Conservation (phyloP, 345 rosid genomes). For the Mangifera indica region DNA sequence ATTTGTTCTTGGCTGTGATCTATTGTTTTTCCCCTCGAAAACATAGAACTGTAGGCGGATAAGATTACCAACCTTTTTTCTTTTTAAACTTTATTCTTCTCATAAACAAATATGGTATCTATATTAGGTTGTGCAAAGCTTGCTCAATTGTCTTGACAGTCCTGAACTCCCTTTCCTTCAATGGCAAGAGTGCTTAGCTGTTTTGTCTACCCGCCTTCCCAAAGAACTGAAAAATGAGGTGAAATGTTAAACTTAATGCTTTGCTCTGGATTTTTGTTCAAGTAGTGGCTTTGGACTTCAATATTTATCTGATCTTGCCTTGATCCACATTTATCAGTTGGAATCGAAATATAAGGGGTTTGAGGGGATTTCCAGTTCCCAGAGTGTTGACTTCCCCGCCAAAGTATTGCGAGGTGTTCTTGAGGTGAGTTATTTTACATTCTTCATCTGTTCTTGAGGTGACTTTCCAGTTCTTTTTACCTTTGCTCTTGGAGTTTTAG, state of each 20-base stretch:
- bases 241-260: constrained; percentile 13
- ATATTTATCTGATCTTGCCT: constrained; percentile 22
- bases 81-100: constrained; percentile 10
- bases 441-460: not conserved
- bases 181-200: constrained; percentile 97
- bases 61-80: not conserved
- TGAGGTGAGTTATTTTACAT: constrained; percentile 56
- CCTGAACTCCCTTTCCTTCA: constrained; percentile 99
- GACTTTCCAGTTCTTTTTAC: not conserved
- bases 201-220: constrained; percentile 91
- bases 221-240: constrained; percentile 88
- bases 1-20: not conserved
- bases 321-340: constrained; percentile 50
- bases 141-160: constrained; percentile 87
- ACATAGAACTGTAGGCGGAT: not conserved
- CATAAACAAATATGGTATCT: constrained; percentile 22
- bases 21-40: not conserved
- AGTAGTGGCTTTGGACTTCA: constrained; percentile 18
- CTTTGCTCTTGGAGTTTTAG: constrained; percentile 15
- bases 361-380: constrained; percentile 55
- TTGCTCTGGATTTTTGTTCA: constrained; percentile 14
- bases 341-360: constrained; percentile 76
- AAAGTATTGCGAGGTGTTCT: constrained; percentile 70
- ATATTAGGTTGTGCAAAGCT: constrained; percentile 81
- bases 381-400: constrained; percentile 89